Evolutionary conservation across 2,329 filamentous ascomycete species (phyloP).

Genomic region (Lecanosticta acicola): DNA sequence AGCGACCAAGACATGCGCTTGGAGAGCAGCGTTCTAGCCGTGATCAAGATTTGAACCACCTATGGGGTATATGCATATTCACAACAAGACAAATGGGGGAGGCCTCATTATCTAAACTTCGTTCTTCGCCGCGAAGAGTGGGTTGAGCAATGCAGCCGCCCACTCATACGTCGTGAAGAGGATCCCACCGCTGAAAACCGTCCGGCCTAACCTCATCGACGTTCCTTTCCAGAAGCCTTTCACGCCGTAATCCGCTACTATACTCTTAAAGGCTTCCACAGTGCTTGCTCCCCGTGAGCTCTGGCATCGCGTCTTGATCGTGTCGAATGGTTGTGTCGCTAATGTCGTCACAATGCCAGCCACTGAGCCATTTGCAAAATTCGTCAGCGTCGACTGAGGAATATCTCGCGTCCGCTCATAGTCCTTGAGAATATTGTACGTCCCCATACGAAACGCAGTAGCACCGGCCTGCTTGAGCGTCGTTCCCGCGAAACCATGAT

Average conservation of each 20-base stretch:
- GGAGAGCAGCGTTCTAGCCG: too few species aligned
- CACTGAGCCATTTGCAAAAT: constrained; percentile 57
- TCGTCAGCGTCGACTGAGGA: constrained; percentile 47
- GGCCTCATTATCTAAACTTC: not conserved
- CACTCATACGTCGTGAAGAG: constrained; percentile 60
- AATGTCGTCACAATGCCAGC: constrained; percentile 58
- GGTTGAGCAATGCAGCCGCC: constrained; percentile 46
- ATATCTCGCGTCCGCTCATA: constrained; percentile 47
- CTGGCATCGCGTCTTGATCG: constrained; percentile 59
- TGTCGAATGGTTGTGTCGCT: constrained; percentile 57
- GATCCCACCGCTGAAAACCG: constrained; percentile 62
- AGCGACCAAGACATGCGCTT: too few species aligned
- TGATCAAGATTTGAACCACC: too few species aligned
- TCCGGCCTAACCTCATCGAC: constrained; percentile 60
- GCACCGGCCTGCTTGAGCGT: constrained; percentile 59
- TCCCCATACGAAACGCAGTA: constrained; percentile 57
- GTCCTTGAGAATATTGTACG: constrained; percentile 60
- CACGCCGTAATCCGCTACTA: constrained; percentile 54
- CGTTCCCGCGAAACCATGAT: constrained; percentile 55
- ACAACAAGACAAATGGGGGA: too few species aligned
- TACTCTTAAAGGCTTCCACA: constrained; percentile 50
- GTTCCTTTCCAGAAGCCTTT: constrained; percentile 62
- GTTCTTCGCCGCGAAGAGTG: constrained; percentile 21
- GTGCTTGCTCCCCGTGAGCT: constrained; percentile 54
- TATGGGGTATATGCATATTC: too few species aligned